Percentiles rank a stretch among this genome's conserved stretches.
phyloP scores from a whole-genome alignment of 1,284 basidiomycete genomes.

The Ceratobasidium sp. region DNA sequence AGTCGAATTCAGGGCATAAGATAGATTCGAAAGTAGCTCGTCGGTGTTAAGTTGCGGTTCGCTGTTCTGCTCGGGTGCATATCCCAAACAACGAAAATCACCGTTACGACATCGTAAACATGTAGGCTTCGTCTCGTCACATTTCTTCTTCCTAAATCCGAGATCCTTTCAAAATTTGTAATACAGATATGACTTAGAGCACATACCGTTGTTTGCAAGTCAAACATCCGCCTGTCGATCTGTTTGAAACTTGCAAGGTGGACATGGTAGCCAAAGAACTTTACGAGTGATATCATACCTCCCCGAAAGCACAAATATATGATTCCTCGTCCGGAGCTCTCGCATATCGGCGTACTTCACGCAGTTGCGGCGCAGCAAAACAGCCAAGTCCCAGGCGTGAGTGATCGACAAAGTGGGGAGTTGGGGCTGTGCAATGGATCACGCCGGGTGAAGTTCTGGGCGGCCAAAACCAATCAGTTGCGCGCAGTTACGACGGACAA shows the following conservation, averaged over 20 bases:
- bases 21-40: background rate
- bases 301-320: background rate
- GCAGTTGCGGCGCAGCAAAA: background rate
- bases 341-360: background rate
- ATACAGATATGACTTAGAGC: too few relatives aligned
- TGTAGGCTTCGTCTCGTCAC: slow-evolving; percentile 5
- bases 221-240: slow-evolving; percentile 21
- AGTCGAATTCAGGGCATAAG: too few relatives aligned
- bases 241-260: background rate
- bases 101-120: slow-evolving; percentile 7
- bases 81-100: slow-evolving; percentile 17
- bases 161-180: too few relatives aligned
- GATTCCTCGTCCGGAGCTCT: background rate
- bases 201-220: slow-evolving; percentile 14
- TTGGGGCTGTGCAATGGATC: background rate
- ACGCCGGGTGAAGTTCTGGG: background rate
- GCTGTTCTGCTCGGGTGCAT: background rate
- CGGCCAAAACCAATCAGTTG: background rate
- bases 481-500: background rate
- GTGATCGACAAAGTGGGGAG: background rate
- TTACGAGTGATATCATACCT: background rate
- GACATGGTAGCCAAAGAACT: background rate
- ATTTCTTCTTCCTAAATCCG: slow-evolving; percentile 38
- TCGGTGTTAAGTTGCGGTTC: background rate
- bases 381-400: background rate